These are phyloP conservation scores for Citrus maxima DNA, from an alignment of 345 rosid genomes.

Conservation along the genomic window DNA sequence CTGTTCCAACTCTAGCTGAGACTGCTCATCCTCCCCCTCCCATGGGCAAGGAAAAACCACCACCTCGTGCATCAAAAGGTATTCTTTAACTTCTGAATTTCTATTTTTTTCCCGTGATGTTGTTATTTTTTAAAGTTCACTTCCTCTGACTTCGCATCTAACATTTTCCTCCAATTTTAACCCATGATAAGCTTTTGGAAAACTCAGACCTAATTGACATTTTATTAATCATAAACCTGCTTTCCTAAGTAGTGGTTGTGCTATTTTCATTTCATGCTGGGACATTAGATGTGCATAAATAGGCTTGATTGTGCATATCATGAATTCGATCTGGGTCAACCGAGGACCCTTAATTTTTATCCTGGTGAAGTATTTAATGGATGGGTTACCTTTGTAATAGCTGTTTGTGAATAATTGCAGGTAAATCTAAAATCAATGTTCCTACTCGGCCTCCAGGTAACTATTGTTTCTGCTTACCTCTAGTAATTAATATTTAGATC, in stretches of 20 bases:
- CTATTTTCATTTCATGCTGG: not conserved
- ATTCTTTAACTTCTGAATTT: not conserved
- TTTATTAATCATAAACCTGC: not conserved
- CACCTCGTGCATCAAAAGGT: constrained; percentile 6
- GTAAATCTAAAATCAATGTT: not conserved
- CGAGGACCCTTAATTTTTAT: not conserved
- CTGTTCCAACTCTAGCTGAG: not conserved
- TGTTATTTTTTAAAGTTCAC: not conserved
- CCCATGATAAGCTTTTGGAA: not conserved
- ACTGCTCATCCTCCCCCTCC: not conserved
- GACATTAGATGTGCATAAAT: not conserved
- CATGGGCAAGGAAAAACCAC: not conserved
- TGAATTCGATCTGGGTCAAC: not conserved
- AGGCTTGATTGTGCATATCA: not conserved
- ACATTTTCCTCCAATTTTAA: not conserved
- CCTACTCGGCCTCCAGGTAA: not conserved
- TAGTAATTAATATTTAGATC: not conserved
- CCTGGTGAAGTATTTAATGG: not conserved
- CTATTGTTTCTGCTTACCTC: not conserved
- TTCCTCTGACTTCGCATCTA: not conserved
- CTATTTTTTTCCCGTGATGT: not conserved
- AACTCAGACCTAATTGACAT: not conserved
- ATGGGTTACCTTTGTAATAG: not conserved
- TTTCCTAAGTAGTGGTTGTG: not conserved
- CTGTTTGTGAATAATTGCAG: not conserved